Evolutionary conservation across 1,284 basidiomycete genomes (phyloP).

Genomic region (Xanthoconium separans): DNA sequence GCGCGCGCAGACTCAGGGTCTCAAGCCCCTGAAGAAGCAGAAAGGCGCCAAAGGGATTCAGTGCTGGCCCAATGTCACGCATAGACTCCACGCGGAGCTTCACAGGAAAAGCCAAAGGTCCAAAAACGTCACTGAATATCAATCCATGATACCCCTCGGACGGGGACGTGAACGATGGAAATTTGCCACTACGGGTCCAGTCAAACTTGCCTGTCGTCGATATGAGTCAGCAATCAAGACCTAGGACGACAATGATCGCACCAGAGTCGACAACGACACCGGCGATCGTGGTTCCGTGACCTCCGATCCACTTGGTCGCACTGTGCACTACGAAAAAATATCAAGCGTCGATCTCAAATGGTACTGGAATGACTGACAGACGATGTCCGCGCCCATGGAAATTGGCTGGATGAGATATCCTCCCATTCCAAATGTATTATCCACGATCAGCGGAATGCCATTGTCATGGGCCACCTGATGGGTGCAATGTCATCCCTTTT

Average conservation of each 20-base stretch:
- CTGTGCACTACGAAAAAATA: conserved; percentile 61
- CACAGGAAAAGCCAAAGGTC: conserved; percentile 67
- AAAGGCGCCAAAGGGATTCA: conserved; percentile 85
- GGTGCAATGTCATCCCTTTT: neutral
- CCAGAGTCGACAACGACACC: conserved; percentile 82
- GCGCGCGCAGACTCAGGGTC: conserved; percentile 77
- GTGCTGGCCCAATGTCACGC: conserved; percentile 73
- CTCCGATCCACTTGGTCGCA: conserved; percentile 91
- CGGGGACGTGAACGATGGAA: conserved; percentile 82
- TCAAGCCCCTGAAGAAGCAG: conserved; percentile 83
- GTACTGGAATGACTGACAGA: conserved; percentile 42
- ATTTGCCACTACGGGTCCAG: conserved; percentile 76
- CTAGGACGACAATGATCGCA: conserved; percentile 14
- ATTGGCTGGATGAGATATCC: conserved; percentile 63
- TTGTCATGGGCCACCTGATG: conserved; percentile 65
- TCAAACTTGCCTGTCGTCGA: conserved; percentile 69
- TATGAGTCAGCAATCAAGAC: neutral
- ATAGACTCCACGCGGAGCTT: conserved; percentile 75
- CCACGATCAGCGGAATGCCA: conserved; percentile 79
- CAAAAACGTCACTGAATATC: conserved; percentile 74
- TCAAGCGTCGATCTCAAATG: neutral
- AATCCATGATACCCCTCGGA: conserved; percentile 85
- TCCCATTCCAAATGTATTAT: conserved; percentile 90
- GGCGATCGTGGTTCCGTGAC: conserved; percentile 86
- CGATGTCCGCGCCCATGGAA: conserved; percentile 80